Base-by-base conservation (phyloP, 257 asterid genomes). In the Cordia subcordata region DNA sequence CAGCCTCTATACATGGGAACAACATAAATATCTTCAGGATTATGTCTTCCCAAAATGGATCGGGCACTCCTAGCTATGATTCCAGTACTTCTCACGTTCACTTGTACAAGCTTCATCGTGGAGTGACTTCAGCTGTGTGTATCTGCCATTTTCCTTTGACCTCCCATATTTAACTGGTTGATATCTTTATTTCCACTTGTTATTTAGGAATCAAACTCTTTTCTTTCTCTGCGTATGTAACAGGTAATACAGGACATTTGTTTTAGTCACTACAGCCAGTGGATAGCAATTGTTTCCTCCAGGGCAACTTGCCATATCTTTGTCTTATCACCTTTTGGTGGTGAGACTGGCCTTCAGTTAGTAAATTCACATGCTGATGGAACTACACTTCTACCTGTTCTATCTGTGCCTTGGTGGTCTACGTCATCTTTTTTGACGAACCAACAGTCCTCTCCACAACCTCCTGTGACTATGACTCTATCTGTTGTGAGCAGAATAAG, bases 181-280 rank as follows among this genome's bases (percentile, higher is more conserved):
- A 14, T 49, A n/a, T 58, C 13, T 16, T 8, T 58, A 16, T 44
- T 9, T 21, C 11, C 35, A 15, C 13, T 19, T 52, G 13, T 52
- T 10, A 5, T 52, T 52, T 14, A 14, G 12, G 57, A 52, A 19
- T 52, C 9, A 21, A 13, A 15, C n/a, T n/a, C n/a, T 49, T 16
- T 49, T 49, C 8, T 8, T 16, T 15, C 16, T 49, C 12, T 1
- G 45, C n/a, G 53, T 14, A 51, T 71, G 54, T 40, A 57, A 71
- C 72, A 78, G 83, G 81, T 78, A 49, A 78, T 78, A 57, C 81
- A 78, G 58, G 84, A 74, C 67, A 71, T 74, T 50, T 78, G 84
- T 65, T 74, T 78, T 71, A 71, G 84, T 65, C 70, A 74, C 63
- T 74, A 68, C 57, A 78, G 81, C 60, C 81, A 74, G 65, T 78